phyloP scores from a whole-genome alignment of 345 rosid species.

The Gossypium longicalyx region DNA sequence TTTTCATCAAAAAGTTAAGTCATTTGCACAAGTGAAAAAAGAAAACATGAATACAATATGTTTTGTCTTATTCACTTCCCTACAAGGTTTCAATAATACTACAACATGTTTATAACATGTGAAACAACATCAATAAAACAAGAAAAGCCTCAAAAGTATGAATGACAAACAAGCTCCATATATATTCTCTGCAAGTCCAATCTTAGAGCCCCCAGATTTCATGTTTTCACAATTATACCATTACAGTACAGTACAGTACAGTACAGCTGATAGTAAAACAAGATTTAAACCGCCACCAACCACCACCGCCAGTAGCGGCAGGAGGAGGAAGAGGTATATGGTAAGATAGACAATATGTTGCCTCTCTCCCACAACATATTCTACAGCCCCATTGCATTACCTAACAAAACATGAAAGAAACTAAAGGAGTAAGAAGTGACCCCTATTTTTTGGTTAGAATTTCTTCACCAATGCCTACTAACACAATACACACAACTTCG shows the following conservation, averaged over 20 bases:
- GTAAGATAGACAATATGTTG: conserved; percentile 5
- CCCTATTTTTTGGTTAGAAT: conserved; percentile 28
- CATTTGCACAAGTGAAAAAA: no score
- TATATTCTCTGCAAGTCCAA: background rate
- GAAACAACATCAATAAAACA: background rate
- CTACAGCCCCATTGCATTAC: conserved; percentile 29
- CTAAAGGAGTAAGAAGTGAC: conserved; percentile 17
- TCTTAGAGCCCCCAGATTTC: background rate
- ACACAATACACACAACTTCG: conserved; percentile 30
- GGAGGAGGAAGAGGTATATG: background rate
- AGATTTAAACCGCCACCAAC: background rate
- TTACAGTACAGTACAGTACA: background rate
- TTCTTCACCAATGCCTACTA: conserved; percentile 25
- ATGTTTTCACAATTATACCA: background rate
- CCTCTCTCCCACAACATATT: conserved; percentile 32
- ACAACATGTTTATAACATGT: background rate
- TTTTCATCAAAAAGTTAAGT: no score
- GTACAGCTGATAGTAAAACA: background rate
- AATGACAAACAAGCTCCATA: no score
- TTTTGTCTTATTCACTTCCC: no score
- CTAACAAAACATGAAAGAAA: conserved; percentile 13
- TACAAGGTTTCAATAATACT: no score
- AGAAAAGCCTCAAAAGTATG: background rate
- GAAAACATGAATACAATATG: no score
- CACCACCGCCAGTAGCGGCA: background rate